Conservation (phyloP, 768 basidiomycete species). For the Sporobolomyces pararoseus region DNA sequence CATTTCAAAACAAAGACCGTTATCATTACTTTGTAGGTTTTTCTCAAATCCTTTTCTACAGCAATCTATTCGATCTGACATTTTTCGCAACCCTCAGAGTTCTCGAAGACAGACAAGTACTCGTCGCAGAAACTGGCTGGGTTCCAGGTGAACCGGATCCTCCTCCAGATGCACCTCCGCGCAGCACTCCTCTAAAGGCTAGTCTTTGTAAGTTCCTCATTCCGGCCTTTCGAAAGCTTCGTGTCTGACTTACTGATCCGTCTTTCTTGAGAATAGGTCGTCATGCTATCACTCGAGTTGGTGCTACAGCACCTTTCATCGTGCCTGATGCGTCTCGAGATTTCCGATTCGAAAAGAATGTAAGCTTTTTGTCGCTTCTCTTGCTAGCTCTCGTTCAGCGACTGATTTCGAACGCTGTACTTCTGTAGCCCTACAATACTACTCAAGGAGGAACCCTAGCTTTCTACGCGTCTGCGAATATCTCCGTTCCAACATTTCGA, state of each 20-base stretch:
- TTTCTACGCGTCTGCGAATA: constrained; percentile 30
- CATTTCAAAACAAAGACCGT: constrained; percentile 30
- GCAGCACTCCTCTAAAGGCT: neutral
- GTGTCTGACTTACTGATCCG: no score
- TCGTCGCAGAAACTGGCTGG: constrained; percentile 32
- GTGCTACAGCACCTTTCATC: constrained; percentile 27
- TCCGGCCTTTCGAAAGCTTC: neutral
- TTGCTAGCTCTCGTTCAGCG: neutral
- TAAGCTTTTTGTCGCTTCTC: neutral
- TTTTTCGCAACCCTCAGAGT: no score
- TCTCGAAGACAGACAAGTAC: constrained; percentile 32
- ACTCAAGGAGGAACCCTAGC: constrained; percentile 13
- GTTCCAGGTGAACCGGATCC: constrained; percentile 10
- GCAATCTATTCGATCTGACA: no score
- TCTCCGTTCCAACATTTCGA: constrained; percentile 9
- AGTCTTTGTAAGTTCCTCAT: constrained; percentile 15
- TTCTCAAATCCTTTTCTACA: neutral
- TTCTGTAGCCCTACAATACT: constrained; percentile 7
- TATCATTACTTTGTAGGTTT: constrained; percentile 26
- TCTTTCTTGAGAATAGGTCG: neutral
- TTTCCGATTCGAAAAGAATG: constrained; percentile 29
- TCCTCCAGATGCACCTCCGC: neutral
- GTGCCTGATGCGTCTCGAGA: constrained; percentile 24
- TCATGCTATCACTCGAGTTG: constrained; percentile 4
- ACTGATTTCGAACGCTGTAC: no score